Percentiles rank a stretch among this genome's conserved stretches.
These are phyloP conservation scores for Pythium sp. DNA, from an alignment of 352 stramenopile genomes.

Conservation along the genomic window DNA sequence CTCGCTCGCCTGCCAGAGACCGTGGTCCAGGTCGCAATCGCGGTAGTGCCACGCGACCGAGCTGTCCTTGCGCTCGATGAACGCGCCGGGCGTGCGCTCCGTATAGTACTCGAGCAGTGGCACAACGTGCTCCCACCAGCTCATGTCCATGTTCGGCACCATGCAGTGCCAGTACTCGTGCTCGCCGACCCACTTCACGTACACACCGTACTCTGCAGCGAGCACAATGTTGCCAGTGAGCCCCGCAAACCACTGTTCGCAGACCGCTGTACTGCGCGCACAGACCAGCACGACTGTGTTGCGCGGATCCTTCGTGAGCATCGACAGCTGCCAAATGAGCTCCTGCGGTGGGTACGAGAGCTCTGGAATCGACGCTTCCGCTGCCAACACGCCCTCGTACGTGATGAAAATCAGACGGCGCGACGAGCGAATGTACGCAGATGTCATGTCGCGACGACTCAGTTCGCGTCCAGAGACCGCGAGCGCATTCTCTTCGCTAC, in stretches of 20 bases:
- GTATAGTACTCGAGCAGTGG: slow-evolving; percentile 83
- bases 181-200: slow-evolving; percentile 69
- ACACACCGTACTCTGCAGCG: slow-evolving; percentile 77
- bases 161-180: slow-evolving; percentile 73
- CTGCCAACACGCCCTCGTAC: slow-evolving; percentile 87
- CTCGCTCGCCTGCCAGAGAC: slow-evolving; percentile 89
- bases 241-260: slow-evolving; percentile 76
- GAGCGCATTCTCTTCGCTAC: slow-evolving; percentile 66
- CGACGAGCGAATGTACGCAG: slow-evolving; percentile 67
- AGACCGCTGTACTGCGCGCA: slow-evolving; percentile 62
- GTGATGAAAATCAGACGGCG: slow-evolving; percentile 83
- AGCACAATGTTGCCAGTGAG: slow-evolving; percentile 64
- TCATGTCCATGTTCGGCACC: slow-evolving; percentile 78
- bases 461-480: slow-evolving; percentile 70
- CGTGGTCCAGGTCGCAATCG: slow-evolving; percentile 86
- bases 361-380: slow-evolving; percentile 82
- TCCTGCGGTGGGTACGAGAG: slow-evolving; percentile 83
- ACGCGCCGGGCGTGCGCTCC: slow-evolving; percentile 76
- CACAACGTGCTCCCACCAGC: slow-evolving; percentile 77
- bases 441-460: slow-evolving; percentile 85
- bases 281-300: slow-evolving; percentile 82
- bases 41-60: slow-evolving; percentile 90
- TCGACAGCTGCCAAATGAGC: slow-evolving; percentile 81
- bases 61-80: slow-evolving; percentile 83
- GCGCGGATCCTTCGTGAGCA: slow-evolving; percentile 67